Conservation (phyloP, 176 grass and related monocot species). For the Saccharum spontaneum region DNA sequence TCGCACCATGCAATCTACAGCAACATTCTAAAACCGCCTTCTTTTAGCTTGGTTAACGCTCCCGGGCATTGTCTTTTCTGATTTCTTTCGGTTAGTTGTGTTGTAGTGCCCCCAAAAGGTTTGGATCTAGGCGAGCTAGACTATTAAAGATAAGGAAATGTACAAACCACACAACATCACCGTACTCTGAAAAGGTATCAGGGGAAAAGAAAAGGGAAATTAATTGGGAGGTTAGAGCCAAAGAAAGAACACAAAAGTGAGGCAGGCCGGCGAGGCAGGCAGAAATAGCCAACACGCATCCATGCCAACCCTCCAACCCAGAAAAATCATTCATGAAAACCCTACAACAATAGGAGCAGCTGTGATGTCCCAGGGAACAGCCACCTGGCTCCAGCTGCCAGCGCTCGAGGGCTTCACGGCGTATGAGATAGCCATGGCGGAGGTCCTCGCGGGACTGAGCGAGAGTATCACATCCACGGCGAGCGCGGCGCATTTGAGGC, state of each 20-base stretch:
- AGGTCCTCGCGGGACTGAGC: constrained; percentile 44
- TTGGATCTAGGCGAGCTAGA: neutral
- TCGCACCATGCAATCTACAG: no score
- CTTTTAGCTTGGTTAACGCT: no score
- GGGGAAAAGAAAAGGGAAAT: neutral
- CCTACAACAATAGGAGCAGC: neutral
- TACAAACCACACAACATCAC: neutral
- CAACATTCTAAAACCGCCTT: no score
- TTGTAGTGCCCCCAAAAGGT: no score
- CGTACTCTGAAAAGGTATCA: neutral
- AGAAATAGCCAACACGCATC: constrained; percentile 22
- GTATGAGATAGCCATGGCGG: constrained; percentile 44
- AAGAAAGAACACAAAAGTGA: neutral
- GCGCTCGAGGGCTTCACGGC: constrained; percentile 21
- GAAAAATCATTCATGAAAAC: constrained; percentile 32
- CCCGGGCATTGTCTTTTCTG: no score
- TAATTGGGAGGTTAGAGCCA: neutral
- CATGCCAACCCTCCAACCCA: constrained; percentile 2
- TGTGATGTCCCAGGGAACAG: neutral
- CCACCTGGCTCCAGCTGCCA: neutral
- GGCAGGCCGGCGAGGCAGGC: neutral
- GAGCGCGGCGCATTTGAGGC: neutral
- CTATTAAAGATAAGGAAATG: neutral
- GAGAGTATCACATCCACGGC: constrained; percentile 35
- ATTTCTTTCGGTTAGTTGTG: no score